Conservation (phyloP, 495 filamentous ascomycete genomes). For the Penicillium mononematosum region DNA sequence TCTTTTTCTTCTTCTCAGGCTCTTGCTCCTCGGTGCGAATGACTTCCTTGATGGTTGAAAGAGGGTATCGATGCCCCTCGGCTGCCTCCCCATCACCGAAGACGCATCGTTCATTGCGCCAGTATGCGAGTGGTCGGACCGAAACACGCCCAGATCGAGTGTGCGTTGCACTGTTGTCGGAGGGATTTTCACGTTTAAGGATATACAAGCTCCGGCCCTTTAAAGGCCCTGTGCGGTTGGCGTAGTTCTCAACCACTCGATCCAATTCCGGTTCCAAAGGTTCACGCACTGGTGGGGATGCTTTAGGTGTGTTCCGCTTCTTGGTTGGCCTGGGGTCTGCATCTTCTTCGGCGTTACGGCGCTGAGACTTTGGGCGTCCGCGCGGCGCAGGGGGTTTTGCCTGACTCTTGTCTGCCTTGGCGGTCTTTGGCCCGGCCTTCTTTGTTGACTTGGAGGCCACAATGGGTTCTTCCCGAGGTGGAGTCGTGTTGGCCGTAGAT, state of each 20-base stretch:
- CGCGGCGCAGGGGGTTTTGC: conserved; percentile 30
- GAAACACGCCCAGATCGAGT: conserved; percentile 57
- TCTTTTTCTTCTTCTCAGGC: conserved; percentile 35
- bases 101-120: conserved; percentile 78
- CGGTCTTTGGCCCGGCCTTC: conserved; percentile 17
- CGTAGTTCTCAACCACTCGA: conserved; percentile 43
- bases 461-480: conserved; percentile 11
- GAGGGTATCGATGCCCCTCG: conserved; percentile 52
- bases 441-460: conserved; percentile 13
- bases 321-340: conserved; percentile 35
- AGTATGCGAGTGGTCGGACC: conserved; percentile 78
- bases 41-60: conserved; percentile 70
- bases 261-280: conserved; percentile 38
- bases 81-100: conserved; percentile 59
- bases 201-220: conserved; percentile 65
- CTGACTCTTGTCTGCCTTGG: conserved; percentile 13
- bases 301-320: conserved; percentile 31
- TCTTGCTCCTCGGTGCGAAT: conserved; percentile 67
- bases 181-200: conserved; percentile 65
- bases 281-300: conserved; percentile 16
- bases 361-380: conserved; percentile 33
- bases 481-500: conserved; percentile 12
- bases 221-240: conserved; percentile 44
- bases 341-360: conserved; percentile 22
- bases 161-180: conserved; percentile 45